Evolutionary conservation across 2,329 filamentous ascomycete genomes (phyloP), one percentile per base, ranked within the genome.

Genomic region (Trichoderma hamatum): DNA sequence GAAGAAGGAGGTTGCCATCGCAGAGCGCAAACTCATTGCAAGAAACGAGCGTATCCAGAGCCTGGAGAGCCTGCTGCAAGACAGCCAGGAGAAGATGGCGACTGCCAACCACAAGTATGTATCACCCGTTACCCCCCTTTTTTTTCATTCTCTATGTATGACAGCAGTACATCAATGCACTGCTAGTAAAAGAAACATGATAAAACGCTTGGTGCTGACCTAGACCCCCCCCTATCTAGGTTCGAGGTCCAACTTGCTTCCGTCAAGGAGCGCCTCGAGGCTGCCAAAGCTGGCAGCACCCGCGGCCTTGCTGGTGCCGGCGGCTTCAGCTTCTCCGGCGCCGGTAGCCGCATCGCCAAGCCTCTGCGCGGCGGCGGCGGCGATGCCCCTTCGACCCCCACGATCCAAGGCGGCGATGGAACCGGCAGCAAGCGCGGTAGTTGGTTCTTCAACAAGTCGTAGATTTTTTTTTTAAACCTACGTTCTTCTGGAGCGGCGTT

Each of bases 1-100:
- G 76, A 99, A 99, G 89, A 98, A 99, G 85, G 96, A 99, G 82
- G 96, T 99, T 67, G 96, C 96, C 67, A 99, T 99, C 78, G 96
- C 96, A 0, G 96, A 99, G 85, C 89, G 96, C 75, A 99, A 99
- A 82, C 86, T 99, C 71, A 96, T 97, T 79, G 96, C 96, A 28
- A 87, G 96, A 75, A 98, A 98, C 78, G 96, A 99, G 85, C 92
- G 96, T 69, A 99, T 99, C 78, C 91, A 96, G 80, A 96, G 92
- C 79, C 85, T 99, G 56, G 96, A 99, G 83, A 91, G 88, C 76
- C 84, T 99, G 77, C 86, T 99, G 75, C 94, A 97, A 80, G 96
- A 99, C 80, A 97, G 93, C 78, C 96, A 99, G 83, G 96, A 99
- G 85, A 99, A 99, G 84, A 88, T 99, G 79, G 97, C 95, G 36